A percentile compares a stretch with the other conserved stretches of the same genome.
These are phyloP conservation scores for Penicillium dipodomyicola DNA, from an alignment of 495 filamentous ascomycete species.

Conservation along the genomic window DNA sequence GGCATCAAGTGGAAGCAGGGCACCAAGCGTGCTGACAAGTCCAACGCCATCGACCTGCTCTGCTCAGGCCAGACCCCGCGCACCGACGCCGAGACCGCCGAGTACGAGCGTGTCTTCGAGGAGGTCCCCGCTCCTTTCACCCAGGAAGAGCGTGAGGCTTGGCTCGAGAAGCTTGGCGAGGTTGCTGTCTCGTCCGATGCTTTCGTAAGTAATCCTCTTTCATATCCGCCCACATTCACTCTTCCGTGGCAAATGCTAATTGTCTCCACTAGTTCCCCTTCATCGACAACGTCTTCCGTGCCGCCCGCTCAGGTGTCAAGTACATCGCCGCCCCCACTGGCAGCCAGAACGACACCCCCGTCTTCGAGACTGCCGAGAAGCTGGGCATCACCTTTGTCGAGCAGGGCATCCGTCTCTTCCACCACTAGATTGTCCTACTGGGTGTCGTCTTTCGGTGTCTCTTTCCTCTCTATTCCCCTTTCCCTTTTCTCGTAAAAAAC, in stretches of 20 bases:
- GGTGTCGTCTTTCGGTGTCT: constrained; percentile 5
- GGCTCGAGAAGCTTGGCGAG: constrained; percentile 74
- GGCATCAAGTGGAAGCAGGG: constrained; percentile 95
- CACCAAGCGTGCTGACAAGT: constrained; percentile 93
- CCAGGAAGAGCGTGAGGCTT: constrained; percentile 75
- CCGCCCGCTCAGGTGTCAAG: constrained; percentile 82
- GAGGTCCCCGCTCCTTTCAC: constrained; percentile 85
- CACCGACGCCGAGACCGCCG: constrained; percentile 73
- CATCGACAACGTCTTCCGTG: constrained; percentile 94
- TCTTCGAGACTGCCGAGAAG: constrained; percentile 91
- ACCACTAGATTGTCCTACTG: constrained; percentile 59
- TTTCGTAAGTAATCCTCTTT: constrained; percentile 62
- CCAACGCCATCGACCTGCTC: constrained; percentile 93
- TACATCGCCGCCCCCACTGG: constrained; percentile 92
- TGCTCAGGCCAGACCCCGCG: constrained; percentile 83
- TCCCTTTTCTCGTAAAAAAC: constrained; percentile 19
- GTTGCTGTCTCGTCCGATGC: constrained; percentile 91
- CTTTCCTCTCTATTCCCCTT: neutral
- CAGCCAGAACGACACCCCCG: constrained; percentile 86
- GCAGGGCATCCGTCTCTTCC: constrained; percentile 83
- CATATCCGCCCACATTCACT: neutral
- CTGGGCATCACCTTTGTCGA: constrained; percentile 88
- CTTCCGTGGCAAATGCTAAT: constrained; percentile 14
- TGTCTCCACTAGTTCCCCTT: constrained; percentile 74
- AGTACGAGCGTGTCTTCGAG: constrained; percentile 87